Percentiles rank a stretch among this genome's conserved stretches.
Evolutionary conservation across 169 alveolate genomes (phyloP).

Genomic region (Plasmodium vivax): DNA sequence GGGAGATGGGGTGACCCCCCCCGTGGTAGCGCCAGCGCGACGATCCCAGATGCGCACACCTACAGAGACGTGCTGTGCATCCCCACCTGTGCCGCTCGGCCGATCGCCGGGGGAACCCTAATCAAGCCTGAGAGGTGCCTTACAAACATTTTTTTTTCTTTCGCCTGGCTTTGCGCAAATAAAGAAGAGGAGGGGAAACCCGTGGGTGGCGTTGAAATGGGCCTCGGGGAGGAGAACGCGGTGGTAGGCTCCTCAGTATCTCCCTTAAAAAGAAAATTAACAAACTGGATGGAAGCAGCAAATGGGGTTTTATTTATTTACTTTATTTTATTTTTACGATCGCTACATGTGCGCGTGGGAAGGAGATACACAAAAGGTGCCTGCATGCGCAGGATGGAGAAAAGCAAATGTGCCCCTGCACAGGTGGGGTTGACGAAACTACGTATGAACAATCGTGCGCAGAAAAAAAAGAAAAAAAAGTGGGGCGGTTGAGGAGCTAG

Average conservation of each 20-base stretch:
- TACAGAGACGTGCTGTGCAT: background rate
- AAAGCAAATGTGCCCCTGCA: background rate
- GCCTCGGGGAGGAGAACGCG: background rate
- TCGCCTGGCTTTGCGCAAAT: background rate
- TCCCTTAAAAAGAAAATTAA: slow-evolving; percentile 4
- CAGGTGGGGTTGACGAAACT: background rate
- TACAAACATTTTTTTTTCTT: slow-evolving; percentile 54
- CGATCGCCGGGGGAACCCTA: slow-evolving; percentile 18
- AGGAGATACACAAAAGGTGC: background rate
- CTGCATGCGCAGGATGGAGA: background rate
- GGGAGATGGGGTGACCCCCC: background rate
- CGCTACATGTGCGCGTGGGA: background rate
- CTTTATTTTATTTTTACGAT: background rate
- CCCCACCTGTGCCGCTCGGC: slow-evolving; percentile 47
- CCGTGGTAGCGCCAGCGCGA: background rate
- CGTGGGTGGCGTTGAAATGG: background rate
- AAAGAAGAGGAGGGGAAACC: background rate
- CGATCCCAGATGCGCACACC: background rate
- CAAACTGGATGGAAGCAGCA: background rate
- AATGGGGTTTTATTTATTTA: no score
- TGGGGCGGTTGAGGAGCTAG: background rate
- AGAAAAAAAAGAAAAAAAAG: background rate
- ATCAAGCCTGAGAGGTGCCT: slow-evolving; percentile 34
- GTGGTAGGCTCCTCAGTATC: background rate
- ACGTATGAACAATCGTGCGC: background rate